Conservation (phyloP, 805 yeast genomes). For the Lipomyces yamanashiensis region DNA sequence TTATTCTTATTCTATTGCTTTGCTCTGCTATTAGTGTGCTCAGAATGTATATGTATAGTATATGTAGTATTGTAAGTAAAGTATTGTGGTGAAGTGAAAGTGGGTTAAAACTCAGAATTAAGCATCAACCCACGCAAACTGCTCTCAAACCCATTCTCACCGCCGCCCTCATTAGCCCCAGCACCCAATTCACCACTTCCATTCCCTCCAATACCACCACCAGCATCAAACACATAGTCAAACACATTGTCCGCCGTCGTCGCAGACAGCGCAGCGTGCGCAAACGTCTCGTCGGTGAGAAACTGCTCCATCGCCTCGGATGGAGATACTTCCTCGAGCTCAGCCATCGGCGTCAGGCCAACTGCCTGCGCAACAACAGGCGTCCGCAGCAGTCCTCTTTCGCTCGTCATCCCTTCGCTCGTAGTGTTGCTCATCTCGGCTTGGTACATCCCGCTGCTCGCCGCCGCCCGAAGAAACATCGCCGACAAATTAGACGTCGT, state of each 20-base stretch:
- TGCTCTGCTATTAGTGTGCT: no score
- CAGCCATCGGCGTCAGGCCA: neutral
- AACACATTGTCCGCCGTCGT: constrained; percentile 20
- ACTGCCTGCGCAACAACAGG: neutral
- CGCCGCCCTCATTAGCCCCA: neutral
- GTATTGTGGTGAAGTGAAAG: no score
- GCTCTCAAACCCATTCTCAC: neutral
- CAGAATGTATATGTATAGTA: no score
- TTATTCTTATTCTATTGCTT: no score
- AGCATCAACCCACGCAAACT: constrained; percentile 24
- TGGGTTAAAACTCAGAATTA: constrained; percentile 32
- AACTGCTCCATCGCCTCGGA: constrained; percentile 37
- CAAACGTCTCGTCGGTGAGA: constrained; percentile 31
- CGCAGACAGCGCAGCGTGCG: constrained; percentile 1
- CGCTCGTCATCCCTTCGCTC: neutral
- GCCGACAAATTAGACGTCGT: constrained; percentile 28
- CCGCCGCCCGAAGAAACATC: constrained; percentile 33
- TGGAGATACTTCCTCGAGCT: constrained; percentile 15
- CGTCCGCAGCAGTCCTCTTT: neutral
- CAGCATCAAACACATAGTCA: constrained; percentile 27
- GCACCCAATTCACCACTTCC: neutral
- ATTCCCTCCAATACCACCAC: neutral
- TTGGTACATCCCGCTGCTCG: constrained; percentile 27
- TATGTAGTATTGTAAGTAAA: no score
- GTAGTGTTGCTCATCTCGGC: neutral